Evolutionary conservation across 257 asterid genomes (phyloP).

Genomic region (Plectranthus barbatus): DNA sequence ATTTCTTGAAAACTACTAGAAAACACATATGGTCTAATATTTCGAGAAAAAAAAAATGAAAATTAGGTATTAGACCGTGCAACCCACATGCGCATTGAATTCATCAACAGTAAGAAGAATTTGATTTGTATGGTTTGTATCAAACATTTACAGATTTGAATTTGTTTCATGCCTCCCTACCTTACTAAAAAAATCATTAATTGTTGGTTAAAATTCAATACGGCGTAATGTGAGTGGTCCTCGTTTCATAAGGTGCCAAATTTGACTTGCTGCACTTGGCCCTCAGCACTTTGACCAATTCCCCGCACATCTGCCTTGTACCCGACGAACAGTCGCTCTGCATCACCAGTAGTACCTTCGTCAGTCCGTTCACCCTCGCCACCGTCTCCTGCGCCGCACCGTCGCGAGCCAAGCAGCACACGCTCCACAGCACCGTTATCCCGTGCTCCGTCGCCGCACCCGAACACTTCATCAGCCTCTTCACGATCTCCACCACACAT

Average conservation of each 20-base stretch:
- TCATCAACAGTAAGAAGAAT: neutral
- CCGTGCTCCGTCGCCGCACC: slow-evolving; percentile 79
- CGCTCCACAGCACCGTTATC: slow-evolving; percentile 76
- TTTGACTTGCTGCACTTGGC: slow-evolving; percentile 52
- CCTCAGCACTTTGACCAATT: slow-evolving; percentile 78
- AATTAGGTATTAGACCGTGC: too few species aligned
- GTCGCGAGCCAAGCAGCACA: slow-evolving; percentile 63
- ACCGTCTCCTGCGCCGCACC: slow-evolving; percentile 44
- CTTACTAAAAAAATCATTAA: neutral
- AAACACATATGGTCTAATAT: too few species aligned
- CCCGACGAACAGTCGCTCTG: slow-evolving; percentile 63
- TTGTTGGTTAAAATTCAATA: slow-evolving; percentile 29
- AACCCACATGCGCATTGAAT: too few species aligned
- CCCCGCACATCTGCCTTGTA: slow-evolving; percentile 62
- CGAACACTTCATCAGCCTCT: slow-evolving; percentile 67
- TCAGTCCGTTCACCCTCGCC: slow-evolving; percentile 50
- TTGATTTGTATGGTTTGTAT: slow-evolving; percentile 8
- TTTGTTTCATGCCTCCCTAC: neutral
- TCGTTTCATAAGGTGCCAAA: slow-evolving; percentile 75
- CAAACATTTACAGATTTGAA: slow-evolving; percentile 23
- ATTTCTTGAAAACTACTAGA: too few species aligned
- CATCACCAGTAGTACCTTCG: slow-evolving; percentile 80
- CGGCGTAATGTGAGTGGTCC: slow-evolving; percentile 83
- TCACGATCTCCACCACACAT: slow-evolving; percentile 57
- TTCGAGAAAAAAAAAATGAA: neutral